A percentile compares a stretch with the other conserved stretches of the same genome.
Conservation (phyloP, 2,329 filamentous ascomycete species). For the Pseudopyrenochaeta lycopersici region DNA sequence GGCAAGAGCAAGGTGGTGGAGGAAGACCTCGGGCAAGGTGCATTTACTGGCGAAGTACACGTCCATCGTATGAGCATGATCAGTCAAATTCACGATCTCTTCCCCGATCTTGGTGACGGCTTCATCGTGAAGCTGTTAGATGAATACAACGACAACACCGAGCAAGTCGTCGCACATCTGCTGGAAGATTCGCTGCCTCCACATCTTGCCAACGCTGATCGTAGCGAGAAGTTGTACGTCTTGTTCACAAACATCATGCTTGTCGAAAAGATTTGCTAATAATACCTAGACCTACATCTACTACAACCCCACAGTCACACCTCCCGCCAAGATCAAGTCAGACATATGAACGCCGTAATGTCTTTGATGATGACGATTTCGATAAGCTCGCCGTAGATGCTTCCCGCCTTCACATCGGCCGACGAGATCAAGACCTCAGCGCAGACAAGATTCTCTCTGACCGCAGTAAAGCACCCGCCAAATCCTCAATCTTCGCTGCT, state of each 20-base stretch:
- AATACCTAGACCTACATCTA: slow-evolving; percentile 22
- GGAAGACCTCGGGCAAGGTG: slow-evolving; percentile 45
- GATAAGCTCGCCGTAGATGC: slow-evolving; percentile 73
- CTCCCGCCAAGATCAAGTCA: slow-evolving; percentile 69
- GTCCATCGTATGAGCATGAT: slow-evolving; percentile 85
- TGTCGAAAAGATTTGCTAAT: slow-evolving; percentile 16
- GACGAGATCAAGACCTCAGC: slow-evolving; percentile 68
- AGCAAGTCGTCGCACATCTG: slow-evolving; percentile 82
- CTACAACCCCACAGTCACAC: slow-evolving; percentile 34
- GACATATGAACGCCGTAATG: slow-evolving; percentile 69
- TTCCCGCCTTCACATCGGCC: slow-evolving; percentile 80
- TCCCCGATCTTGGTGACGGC: slow-evolving; percentile 83
- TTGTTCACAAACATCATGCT: not conserved
- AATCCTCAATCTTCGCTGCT: slow-evolving; percentile 87
- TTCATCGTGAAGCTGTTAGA: slow-evolving; percentile 84
- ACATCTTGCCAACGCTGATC: slow-evolving; percentile 71
- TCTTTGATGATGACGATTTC: slow-evolving; percentile 79
- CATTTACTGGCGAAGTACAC: slow-evolving; percentile 64
- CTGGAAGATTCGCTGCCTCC: slow-evolving; percentile 79
- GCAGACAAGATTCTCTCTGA: slow-evolving; percentile 81
- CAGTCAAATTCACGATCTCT: slow-evolving; percentile 91
- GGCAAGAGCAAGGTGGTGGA: slow-evolving; percentile 64
- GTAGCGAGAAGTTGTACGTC: slow-evolving; percentile 67
- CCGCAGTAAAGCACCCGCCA: slow-evolving; percentile 71
- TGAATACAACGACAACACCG: slow-evolving; percentile 78